Evolutionary conservation across 352 stramenopile genomes (phyloP), one percentile per base, ranked within the genome.

Genomic region (Phytopythium boreale): DNA sequence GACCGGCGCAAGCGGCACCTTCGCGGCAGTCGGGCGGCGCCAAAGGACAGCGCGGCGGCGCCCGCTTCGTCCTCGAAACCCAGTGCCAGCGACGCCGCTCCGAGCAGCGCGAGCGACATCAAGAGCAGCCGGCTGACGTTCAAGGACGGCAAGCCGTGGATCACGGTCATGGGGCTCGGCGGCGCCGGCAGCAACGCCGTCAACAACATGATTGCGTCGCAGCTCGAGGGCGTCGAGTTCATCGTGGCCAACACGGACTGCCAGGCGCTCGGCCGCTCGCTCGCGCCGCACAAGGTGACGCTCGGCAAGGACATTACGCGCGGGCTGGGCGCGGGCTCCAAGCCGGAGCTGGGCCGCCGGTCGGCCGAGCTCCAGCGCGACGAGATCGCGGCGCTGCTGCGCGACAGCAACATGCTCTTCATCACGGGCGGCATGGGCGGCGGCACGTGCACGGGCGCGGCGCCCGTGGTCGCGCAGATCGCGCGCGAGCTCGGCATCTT

Each of bases 211-310:
- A 93, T 96, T 61, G 80, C 86, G 63, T 92, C 84, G 37, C 86
- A 95, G 67, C 74, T 95, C 44, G 84, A 95, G 68, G 87, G 96
- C 20, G 96, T 98, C 24, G 88, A 97, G 74, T 98, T 98, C 70
- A 97, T 98, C 82, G 90, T 96, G 27, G 84, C 97, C 56, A 99
- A 99, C 76, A 99, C 96, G 24, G 96, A 99, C 71, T 97, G 91
- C 34, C 96, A 99, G 69, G 86, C 86, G 8, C 71, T 96, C 10
- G 82, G 77, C n/a, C 71, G 84, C 9, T 95, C 88, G 43, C 66
- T 96, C 34, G 85, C 87, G 34, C 79, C 82, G 26, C 82, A 83
- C 63, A 92, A 93, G 72, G 91, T 96, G 62, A 92, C 80, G 37
- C 70, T 96, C 20, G 87, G 87, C 64, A 89, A 90, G 63, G 82